Evolutionary conservation across 768 basidiomycete species (phyloP).

Genomic region (Suillus ampliporus): DNA sequence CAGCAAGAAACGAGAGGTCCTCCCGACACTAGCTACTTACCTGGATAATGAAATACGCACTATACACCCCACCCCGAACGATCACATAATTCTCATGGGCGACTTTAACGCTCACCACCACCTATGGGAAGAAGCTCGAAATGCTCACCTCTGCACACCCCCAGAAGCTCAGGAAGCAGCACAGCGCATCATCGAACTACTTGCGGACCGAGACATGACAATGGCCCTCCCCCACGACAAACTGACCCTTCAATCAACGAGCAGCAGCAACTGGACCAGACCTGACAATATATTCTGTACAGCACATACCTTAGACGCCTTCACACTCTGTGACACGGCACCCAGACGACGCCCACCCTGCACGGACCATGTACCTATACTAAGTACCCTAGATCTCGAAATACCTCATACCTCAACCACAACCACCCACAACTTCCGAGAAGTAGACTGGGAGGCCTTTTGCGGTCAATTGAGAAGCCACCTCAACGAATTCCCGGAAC

Average conservation of each 20-base stretch:
- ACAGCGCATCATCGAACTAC: constrained; percentile 24
- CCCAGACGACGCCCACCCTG: constrained; percentile 17
- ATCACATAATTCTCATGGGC: neutral
- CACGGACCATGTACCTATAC: constrained; percentile 43
- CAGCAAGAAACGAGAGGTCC: neutral
- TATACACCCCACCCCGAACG: neutral
- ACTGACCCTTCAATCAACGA: constrained; percentile 28
- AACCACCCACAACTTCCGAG: constrained; percentile 25
- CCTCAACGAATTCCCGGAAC: too few species aligned
- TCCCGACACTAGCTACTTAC: neutral
- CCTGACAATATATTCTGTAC: constrained; percentile 43
- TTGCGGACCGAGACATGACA: constrained; percentile 27
- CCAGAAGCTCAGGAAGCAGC: constrained; percentile 20
- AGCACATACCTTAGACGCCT: neutral
- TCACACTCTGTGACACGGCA: constrained; percentile 32
- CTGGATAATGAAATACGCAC: neutral
- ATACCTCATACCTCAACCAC: neutral
- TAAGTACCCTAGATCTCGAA: constrained; percentile 28
- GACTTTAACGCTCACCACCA: constrained; percentile 29
- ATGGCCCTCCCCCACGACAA: neutral
- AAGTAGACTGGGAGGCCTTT: constrained; percentile 30
- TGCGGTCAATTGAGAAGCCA: neutral
- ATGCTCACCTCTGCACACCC: constrained; percentile 24
- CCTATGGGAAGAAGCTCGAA: constrained; percentile 31
- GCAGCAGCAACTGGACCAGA: constrained; percentile 35